Base-by-base conservation (phyloP, 345 rosid genomes). In the Camelina neglecta region DNA sequence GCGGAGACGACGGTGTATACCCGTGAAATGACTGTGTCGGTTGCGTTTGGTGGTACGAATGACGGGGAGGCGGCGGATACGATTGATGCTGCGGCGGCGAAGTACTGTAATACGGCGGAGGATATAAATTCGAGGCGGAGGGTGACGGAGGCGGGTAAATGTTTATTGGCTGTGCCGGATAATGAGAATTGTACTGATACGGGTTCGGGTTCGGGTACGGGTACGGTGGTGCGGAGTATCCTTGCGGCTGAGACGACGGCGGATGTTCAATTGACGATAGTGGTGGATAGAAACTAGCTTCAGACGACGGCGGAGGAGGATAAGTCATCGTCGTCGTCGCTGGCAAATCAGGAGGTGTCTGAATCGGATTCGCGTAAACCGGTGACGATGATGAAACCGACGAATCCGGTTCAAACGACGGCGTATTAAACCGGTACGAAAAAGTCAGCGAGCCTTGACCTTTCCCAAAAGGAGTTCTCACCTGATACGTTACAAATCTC, bases 371-470 rank as follows among this genome's bases (percentile, higher is more conserved):
- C 67, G 47, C 58, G 65, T 1, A 72, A 81, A 21, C 61, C 4
- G 85, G 82, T 24, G 74, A 57, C 13, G 74, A 53, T 31, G 64
- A 60, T 41, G 67, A 60, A 41, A 41, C 78, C 11, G 73, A 73
- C 13, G 39, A 2, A 60, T 60, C 79, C 68, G 69, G 58, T 44
- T 80, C 65, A 51, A 54, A 41, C 45, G 74, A 36, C 5, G 79
- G 47, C 10, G 44, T 51, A 45, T 85, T 86, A 12, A 93, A 84
- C 76, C 80, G 88, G 77, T 72, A 93, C 41, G 97, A 86, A 58
- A 93, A 88, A 26, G 67, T 79, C 16, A 93, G 59, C 39, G 82
- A 86, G 4, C 98, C 98, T 81, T 88, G 84, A 3, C 89, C 81
- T 81, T 78, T 93, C 24, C 98, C 98, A 0, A 79, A 83, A 1